Evolutionary conservation across 2,329 filamentous ascomycete genomes (phyloP).

Genomic region (Remersonia thermophila): DNA sequence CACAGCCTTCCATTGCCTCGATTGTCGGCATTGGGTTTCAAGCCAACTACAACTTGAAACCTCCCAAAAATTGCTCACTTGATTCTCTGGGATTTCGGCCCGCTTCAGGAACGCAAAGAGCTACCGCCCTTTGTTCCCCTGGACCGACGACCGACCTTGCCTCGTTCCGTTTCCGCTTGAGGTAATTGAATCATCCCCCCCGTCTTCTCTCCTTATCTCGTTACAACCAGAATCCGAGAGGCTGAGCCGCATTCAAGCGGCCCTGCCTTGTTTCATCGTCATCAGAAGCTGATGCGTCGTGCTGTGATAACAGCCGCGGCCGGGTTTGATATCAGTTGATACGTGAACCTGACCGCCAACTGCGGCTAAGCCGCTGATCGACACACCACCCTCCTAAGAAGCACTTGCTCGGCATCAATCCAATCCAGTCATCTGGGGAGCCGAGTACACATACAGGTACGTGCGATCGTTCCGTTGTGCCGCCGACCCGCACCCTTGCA

Average conservation of each 20-base stretch:
- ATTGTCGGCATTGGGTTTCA: background rate
- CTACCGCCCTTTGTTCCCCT: constrained; percentile 2
- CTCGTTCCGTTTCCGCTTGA: too few species aligned
- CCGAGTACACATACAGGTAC: constrained; percentile 11
- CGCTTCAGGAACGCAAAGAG: background rate
- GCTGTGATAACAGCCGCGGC: constrained; percentile 6
- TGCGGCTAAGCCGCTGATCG: too few species aligned
- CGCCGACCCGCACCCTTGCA: constrained; percentile 1
- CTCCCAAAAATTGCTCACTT: background rate
- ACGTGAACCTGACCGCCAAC: background rate
- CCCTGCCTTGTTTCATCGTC: too few species aligned
- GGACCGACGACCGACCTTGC: too few species aligned
- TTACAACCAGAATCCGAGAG: background rate
- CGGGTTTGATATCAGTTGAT: constrained; percentile 2
- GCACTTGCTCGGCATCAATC: background rate
- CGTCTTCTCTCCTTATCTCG: constrained; percentile 3
- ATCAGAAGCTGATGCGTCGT: too few species aligned
- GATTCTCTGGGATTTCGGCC: background rate
- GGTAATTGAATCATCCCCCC: constrained; percentile 1
- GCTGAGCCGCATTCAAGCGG: too few species aligned
- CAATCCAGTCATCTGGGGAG: background rate
- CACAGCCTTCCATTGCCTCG: too few species aligned
- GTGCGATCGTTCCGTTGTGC: constrained; percentile 2
- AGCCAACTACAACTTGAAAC: background rate
- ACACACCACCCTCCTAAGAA: constrained; percentile 1